These are phyloP conservation scores for Abelmoschus esculentus DNA, from an alignment of 345 rosid genomes.

Conservation along the genomic window DNA sequence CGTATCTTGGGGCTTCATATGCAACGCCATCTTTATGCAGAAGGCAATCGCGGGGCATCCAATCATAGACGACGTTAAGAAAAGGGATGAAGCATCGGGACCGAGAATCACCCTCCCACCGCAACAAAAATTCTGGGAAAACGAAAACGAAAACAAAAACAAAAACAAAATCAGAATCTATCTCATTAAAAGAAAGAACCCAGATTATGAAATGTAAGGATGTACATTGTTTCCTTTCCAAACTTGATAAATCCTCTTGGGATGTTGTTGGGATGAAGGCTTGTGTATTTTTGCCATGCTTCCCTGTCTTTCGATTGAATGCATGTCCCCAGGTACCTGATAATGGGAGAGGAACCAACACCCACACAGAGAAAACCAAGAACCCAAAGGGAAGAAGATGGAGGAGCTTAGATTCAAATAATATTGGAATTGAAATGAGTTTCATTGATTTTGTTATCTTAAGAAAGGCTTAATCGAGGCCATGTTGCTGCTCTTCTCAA, in stretches of 20 bases:
- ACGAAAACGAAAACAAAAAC: not conserved
- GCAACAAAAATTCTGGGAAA: constrained; percentile 56
- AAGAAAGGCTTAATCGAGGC: too few species aligned
- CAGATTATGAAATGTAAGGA: too few species aligned
- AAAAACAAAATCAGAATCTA: not conserved
- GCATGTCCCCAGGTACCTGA: not conserved
- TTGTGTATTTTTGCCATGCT: constrained; percentile 23
- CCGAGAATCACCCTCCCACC: constrained; percentile 86
- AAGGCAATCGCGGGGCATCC: constrained; percentile 73
- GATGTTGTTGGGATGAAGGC: not conserved
- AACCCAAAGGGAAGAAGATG: not conserved
- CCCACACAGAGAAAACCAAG: not conserved
- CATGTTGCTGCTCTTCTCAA: too few species aligned
- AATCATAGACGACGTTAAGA: constrained; percentile 53
- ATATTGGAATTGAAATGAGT: not conserved
- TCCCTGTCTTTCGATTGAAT: not conserved
- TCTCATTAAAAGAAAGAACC: too few species aligned
- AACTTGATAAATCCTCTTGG: constrained; percentile 49
- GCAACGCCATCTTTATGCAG: constrained; percentile 47
- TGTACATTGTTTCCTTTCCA: constrained; percentile 92
- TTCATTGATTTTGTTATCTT: not conserved
- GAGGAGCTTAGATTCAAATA: not conserved
- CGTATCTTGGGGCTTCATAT: constrained; percentile 23
- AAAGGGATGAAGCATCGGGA: constrained; percentile 73
- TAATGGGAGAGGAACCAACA: not conserved